A percentile compares a stretch with the other conserved stretches of the same genome.
Conservation (phyloP, 441 rosid species). For the Pelargonium myrrhifolium region DNA sequence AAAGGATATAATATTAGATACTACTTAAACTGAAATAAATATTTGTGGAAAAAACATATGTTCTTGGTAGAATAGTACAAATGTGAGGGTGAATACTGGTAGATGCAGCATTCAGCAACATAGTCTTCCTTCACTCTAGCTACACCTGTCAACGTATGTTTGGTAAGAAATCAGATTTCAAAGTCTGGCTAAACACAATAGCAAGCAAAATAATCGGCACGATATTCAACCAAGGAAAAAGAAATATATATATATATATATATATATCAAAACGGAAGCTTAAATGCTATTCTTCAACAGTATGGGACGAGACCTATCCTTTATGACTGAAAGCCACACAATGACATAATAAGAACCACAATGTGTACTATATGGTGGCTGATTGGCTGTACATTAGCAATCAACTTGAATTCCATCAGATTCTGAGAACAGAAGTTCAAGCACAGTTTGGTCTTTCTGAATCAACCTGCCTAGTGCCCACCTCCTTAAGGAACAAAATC, state of each 20-base stretch:
- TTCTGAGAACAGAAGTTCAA: neutral
- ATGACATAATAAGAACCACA: neutral
- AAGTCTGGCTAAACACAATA: neutral
- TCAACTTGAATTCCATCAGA: too few species aligned
- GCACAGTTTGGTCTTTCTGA: neutral
- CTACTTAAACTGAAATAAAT: neutral
- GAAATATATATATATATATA: neutral
- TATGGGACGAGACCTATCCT: neutral
- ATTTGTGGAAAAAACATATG: neutral
- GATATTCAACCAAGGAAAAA: neutral
- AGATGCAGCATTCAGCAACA: slow-evolving; percentile 10
- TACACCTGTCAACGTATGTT: neutral
- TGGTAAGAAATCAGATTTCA: neutral
- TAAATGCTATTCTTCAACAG: neutral
- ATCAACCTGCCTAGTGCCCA: neutral
- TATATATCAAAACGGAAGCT: too few species aligned
- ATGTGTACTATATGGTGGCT: neutral
- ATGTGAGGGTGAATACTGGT: neutral
- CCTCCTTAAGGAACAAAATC: too few species aligned
- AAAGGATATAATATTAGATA: neutral
- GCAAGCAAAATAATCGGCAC: neutral
- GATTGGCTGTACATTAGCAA: slow-evolving; percentile 1
- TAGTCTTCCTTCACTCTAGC: neutral
- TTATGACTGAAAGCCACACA: neutral
- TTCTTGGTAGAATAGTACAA: neutral